Evolutionary conservation across 257 asterid species (phyloP).

Genomic region (Avicennia marina): DNA sequence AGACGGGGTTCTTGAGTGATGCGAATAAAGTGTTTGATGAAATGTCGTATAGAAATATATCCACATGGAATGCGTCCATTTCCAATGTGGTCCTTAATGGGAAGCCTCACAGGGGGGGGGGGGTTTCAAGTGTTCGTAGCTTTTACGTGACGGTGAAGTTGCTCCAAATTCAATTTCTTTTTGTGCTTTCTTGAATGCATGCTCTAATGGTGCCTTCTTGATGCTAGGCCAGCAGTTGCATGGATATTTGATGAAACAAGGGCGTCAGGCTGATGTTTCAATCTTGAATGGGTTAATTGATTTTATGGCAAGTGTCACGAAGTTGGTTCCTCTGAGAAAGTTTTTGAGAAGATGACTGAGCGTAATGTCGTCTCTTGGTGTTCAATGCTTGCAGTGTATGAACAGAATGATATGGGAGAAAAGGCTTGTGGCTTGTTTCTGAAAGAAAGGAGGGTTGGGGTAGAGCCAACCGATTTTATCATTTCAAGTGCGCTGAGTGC

Average conservation of each 20-base stretch:
- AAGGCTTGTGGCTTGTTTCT: constrained; percentile 47
- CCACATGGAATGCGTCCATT: constrained; percentile 82
- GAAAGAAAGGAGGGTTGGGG: constrained; percentile 38
- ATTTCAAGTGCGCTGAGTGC: constrained; percentile 81
- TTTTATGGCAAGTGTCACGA: constrained; percentile 72
- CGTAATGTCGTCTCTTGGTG: constrained; percentile 83
- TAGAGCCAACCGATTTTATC: constrained; percentile 62
- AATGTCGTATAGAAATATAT: constrained; percentile 60
- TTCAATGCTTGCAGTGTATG: constrained; percentile 66
- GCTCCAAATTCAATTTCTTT: constrained; percentile 69
- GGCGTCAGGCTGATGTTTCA: constrained; percentile 51
- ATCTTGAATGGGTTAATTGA: constrained; percentile 69
- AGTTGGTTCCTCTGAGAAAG: constrained; percentile 39
- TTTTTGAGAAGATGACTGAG: constrained; percentile 45
- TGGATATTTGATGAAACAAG: constrained; percentile 47
- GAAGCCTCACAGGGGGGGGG: constrained; percentile 41
- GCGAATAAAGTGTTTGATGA: too few relatives aligned
- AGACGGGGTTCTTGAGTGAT: constrained; percentile 29
- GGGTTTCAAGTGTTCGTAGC: constrained; percentile 41
- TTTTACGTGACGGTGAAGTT: constrained; percentile 33
- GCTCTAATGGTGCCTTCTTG: constrained; percentile 51
- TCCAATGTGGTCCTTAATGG: constrained; percentile 59
- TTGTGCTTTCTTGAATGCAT: constrained; percentile 75
- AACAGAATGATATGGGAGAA: constrained; percentile 74
- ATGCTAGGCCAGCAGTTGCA: constrained; percentile 65